Conservation (phyloP, 2,329 filamentous ascomycete genomes). For the Trichocomaceae sp. region DNA sequence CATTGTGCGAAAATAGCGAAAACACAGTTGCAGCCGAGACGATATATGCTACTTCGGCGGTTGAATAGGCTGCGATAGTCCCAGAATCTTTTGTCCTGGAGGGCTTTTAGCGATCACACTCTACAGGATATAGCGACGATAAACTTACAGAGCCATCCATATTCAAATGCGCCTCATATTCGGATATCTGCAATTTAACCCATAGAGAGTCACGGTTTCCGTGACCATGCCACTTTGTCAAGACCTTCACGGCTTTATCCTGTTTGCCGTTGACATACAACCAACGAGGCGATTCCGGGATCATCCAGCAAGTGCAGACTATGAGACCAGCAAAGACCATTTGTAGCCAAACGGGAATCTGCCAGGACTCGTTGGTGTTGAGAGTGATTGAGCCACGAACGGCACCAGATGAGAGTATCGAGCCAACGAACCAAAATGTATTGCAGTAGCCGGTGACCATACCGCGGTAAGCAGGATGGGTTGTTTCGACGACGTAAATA, state of each 20-base stretch:
- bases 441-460: slow-evolving; percentile 56
- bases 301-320: slow-evolving; percentile 27
- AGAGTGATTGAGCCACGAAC: slow-evolving; percentile 42
- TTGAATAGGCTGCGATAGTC: slow-evolving; percentile 8
- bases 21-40: not conserved
- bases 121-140: not conserved
- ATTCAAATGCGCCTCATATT: slow-evolving; percentile 23
- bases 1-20: slow-evolving; percentile 30
- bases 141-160: slow-evolving; percentile 3
- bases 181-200: slow-evolving; percentile 27
- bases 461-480: slow-evolving; percentile 57
- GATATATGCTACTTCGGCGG: not conserved
- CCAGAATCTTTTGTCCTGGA: slow-evolving; percentile 9
- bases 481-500: slow-evolving; percentile 58
- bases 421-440: slow-evolving; percentile 44
- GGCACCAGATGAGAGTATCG: slow-evolving; percentile 50
- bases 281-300: slow-evolving; percentile 43
- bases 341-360: slow-evolving; percentile 52
- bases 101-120: not conserved
- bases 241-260: slow-evolving; percentile 33
- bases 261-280: slow-evolving; percentile 34
- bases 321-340: slow-evolving; percentile 43
- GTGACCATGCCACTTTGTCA: slow-evolving; percentile 14
- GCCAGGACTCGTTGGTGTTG: slow-evolving; percentile 48
- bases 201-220: slow-evolving; percentile 24